Base-by-base conservation (phyloP, 257 asterid genomes). In the Lithospermum erythrorhizon region DNA sequence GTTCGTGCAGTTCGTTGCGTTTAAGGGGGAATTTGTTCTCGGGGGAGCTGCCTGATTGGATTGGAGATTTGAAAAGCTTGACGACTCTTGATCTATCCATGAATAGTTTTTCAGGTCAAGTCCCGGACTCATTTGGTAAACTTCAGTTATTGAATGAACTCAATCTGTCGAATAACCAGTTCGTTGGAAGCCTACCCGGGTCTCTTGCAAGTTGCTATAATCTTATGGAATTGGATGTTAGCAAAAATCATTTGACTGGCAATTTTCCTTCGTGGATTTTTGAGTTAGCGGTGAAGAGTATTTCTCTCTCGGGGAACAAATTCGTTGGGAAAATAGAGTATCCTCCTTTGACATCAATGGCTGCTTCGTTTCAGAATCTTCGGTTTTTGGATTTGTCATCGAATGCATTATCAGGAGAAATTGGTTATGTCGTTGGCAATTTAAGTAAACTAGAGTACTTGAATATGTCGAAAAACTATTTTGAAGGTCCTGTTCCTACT, bases 41-140 rank as follows among this genome's bases (percentile, higher is more conserved):
- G 0, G 93, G 91, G 21, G 83, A 75, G 16, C 64, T 87, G 48
- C 95, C 91, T 21, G 87, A 79, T 54, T 89, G 97, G 97, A 72
- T 89, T 59, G 88, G 83, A 22, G 87, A 82, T 51, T 78, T 86
- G 94, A 78, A 69, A 62, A 82, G 86, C 74, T 66, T 86, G 15
- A 81, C 78, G 67, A 72, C 70, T 67, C 64, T 87, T 73, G 86
- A 87, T 78, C 65, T 87, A 64, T 82, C 95, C 1, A 73, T 70
- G 4, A 89, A 89, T 70, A 72, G 68, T 65, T 76, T 89, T 56
- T 76, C 81, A 37, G 93, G 97, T 63, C 30, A 62, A 22, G 9
- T 89, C 16, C 85, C 95, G 0, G 65, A 52, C 62, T 71, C 76
- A 17, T 49, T 81, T 11, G 93, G 88, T 45, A 61, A 74, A 62